phyloP scores from a whole-genome alignment of 306 rosid species.

The Cyclanthera cordifolia region DNA sequence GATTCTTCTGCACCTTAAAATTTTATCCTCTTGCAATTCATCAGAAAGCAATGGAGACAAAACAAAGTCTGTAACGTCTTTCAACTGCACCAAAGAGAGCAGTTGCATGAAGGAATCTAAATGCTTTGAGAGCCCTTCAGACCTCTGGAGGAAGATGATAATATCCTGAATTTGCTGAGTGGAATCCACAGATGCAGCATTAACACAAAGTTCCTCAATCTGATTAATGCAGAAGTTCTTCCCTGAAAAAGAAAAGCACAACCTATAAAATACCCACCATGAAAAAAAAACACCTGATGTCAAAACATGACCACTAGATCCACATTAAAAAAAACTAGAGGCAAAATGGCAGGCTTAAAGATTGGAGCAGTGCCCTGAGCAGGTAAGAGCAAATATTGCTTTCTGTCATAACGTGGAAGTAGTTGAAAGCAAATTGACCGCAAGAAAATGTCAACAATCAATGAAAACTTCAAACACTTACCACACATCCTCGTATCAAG shows the following conservation, averaged over 20 bases:
- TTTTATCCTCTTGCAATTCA: conserved; percentile 53
- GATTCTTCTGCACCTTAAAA: conserved; percentile 47
- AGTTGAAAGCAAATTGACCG: not conserved
- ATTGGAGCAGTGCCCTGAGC: not conserved
- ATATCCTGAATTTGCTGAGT: conserved; percentile 61
- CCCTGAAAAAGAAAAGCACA: conserved; percentile 34
- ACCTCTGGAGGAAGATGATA: conserved; percentile 67
- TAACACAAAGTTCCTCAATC: conserved; percentile 62
- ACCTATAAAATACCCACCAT: not conserved
- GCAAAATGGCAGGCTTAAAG: not conserved
- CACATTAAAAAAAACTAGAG: not conserved
- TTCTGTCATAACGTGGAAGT: too few relatives aligned
- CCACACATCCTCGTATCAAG: conserved; percentile 56
- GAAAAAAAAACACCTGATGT: not conserved
- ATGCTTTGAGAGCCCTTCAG: conserved; percentile 72
- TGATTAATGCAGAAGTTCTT: conserved; percentile 74
- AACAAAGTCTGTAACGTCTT: conserved; percentile 47
- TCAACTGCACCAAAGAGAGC: conserved; percentile 60
- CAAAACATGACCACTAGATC: not conserved
- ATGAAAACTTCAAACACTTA: conserved; percentile 22
- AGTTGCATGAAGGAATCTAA: conserved; percentile 96
- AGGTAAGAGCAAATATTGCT: not conserved
- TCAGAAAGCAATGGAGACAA: conserved; percentile 69
- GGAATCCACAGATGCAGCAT: conserved; percentile 40
- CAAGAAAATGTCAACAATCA: not conserved